These are phyloP conservation scores for Paraconiothyrium sp. DNA, from an alignment of 2,329 filamentous ascomycete genomes.

Conservation along the genomic window DNA sequence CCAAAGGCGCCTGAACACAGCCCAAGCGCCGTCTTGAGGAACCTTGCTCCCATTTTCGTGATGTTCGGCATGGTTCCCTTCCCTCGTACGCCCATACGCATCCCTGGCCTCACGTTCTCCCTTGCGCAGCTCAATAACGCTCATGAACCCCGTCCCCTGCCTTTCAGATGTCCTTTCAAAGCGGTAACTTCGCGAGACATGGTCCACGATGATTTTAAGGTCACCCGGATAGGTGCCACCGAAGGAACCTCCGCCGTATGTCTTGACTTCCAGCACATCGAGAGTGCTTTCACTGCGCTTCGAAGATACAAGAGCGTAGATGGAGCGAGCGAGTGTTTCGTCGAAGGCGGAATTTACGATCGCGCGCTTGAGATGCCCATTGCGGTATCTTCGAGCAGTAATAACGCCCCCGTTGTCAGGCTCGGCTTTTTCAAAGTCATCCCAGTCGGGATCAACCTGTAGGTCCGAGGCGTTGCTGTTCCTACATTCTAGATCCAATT, in stretches of 20 bases:
- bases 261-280: not conserved
- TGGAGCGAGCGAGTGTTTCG: slow-evolving; percentile 3
- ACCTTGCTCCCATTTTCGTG: not conserved
- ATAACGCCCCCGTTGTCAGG: too few species aligned
- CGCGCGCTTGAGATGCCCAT: slow-evolving; percentile 11
- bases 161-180: not conserved
- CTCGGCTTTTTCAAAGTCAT: too few species aligned
- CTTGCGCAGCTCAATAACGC: not conserved
- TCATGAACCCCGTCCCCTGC: not conserved
- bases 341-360: slow-evolving; percentile 14
- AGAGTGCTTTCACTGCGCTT: not conserved
- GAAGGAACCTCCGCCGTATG: slow-evolving; percentile 8
- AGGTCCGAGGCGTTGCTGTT: not conserved
- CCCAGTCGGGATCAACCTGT: too few species aligned
- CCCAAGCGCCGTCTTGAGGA: not conserved
- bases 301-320: not conserved
- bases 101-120: not conserved
- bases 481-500: slow-evolving; percentile 2
- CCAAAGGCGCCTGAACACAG: not conserved
- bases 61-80: not conserved
- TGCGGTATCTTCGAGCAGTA: not conserved
- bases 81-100: not conserved
- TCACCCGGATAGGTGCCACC: not conserved
- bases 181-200: slow-evolving; percentile 8
- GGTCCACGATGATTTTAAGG: slow-evolving; percentile 2